phyloP scores from a whole-genome alignment of 2,329 filamentous ascomycete genomes.

The Alternaria novae-zelandiae region DNA sequence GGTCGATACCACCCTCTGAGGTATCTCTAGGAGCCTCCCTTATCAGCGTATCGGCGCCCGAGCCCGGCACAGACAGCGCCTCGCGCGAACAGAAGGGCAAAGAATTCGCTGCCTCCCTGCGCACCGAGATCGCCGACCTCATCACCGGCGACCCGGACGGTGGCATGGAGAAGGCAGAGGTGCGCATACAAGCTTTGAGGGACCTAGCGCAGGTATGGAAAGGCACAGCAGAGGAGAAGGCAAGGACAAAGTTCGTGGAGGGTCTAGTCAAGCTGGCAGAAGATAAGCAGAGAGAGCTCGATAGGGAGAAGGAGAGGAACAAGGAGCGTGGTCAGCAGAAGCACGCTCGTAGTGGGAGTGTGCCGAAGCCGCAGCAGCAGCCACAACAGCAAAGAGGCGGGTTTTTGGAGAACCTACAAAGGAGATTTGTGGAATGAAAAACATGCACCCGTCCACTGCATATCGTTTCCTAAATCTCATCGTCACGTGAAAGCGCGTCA shows the following conservation, averaged over 20 bases:
- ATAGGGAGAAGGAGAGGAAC: constrained; percentile 42
- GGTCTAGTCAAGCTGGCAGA: constrained; percentile 81
- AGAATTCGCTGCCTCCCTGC: constrained; percentile 73
- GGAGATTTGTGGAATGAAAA: constrained; percentile 43
- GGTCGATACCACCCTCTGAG: constrained; percentile 88
- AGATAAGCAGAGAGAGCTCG: constrained; percentile 63
- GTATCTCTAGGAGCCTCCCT: constrained; percentile 83
- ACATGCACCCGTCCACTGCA: neutral
- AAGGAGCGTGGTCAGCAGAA: constrained; percentile 26
- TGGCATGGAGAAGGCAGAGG: constrained; percentile 75
- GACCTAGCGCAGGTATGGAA: constrained; percentile 84
- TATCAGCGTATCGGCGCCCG: constrained; percentile 86
- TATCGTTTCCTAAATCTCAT: neutral
- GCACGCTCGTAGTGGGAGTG: constrained; percentile 30
- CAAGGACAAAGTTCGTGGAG: constrained; percentile 81
- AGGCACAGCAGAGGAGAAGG: constrained; percentile 93
- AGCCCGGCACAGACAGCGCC: constrained; percentile 68
- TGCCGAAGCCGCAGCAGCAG: constrained; percentile 20
- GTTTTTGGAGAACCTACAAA: constrained; percentile 49
- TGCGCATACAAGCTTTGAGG: constrained; percentile 77
- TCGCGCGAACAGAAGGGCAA: constrained; percentile 87
- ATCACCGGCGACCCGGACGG: constrained; percentile 61
- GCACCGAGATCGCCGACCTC: constrained; percentile 73
- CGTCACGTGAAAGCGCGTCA: constrained; percentile 21
- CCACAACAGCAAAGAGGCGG: constrained; percentile 37